phyloP scores from a whole-genome alignment of 2,329 filamentous ascomycete species.

The Cladosporium sp. region DNA sequence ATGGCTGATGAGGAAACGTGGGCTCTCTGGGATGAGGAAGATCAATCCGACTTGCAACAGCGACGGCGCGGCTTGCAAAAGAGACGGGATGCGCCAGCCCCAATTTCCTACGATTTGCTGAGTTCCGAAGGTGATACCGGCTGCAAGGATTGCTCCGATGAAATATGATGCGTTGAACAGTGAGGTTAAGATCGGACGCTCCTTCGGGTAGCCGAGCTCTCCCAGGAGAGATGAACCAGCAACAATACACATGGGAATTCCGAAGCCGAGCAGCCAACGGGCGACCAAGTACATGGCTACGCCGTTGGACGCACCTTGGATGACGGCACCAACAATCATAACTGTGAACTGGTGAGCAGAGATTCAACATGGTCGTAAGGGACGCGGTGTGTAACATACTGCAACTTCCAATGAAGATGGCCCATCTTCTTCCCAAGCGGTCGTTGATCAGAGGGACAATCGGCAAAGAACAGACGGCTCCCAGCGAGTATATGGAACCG shows the following conservation, averaged over 20 bases:
- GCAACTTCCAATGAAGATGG: slow-evolving; percentile 51
- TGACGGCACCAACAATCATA: slow-evolving; percentile 52
- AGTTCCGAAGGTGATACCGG: slow-evolving; percentile 48
- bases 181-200: slow-evolving; percentile 55
- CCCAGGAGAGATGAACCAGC: slow-evolving; percentile 55
- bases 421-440: slow-evolving; percentile 51
- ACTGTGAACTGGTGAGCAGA: slow-evolving; percentile 24
- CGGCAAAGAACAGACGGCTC: slow-evolving; percentile 54
- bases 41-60: slow-evolving; percentile 34
- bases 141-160: slow-evolving; percentile 45
- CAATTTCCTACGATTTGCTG: slow-evolving; percentile 37
- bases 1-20: slow-evolving; percentile 15
- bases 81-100: slow-evolving; percentile 46
- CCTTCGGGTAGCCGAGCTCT: slow-evolving; percentile 57
- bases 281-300: slow-evolving; percentile 56
- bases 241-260: slow-evolving; percentile 57
- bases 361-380: background rate
- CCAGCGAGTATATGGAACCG: slow-evolving; percentile 55
- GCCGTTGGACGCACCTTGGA: slow-evolving; percentile 50
- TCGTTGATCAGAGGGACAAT: slow-evolving; percentile 55
- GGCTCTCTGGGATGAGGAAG: slow-evolving; percentile 14
- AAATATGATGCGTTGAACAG: slow-evolving; percentile 59
- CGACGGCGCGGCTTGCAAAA: slow-evolving; percentile 45
- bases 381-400: slow-evolving; percentile 14
- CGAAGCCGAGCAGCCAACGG: slow-evolving; percentile 56